Conservation (phyloP, 2,329 filamentous ascomycete genomes). For the Triangularia setosa region DNA sequence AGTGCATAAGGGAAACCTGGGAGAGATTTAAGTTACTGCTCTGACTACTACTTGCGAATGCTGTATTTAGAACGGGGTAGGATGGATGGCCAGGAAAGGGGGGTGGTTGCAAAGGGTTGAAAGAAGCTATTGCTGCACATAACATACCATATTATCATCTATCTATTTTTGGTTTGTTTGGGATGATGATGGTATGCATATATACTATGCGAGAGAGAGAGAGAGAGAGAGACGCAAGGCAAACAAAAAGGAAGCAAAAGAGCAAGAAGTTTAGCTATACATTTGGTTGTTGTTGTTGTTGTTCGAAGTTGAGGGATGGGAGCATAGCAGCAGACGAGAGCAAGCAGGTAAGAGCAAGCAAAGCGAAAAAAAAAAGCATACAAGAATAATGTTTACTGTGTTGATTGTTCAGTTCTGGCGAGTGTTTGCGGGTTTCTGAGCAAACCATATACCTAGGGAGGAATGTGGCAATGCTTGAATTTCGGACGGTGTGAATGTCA, state of each 20-base stretch:
- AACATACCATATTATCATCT: neutral
- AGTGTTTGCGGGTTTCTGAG: no score
- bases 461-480: no score
- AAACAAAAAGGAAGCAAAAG: neutral
- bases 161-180: neutral
- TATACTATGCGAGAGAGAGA: no score
- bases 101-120: slow-evolving; percentile 1
- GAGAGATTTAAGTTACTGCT: neutral
- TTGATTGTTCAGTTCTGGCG: neutral
- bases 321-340: neutral
- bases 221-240: neutral
- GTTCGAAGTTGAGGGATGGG: neutral
- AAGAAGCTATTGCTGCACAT: neutral
- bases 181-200: neutral
- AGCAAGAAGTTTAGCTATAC: neutral
- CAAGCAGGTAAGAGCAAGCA: no score
- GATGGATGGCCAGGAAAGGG: neutral
- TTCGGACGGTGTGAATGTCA: no score
- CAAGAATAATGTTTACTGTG: neutral
- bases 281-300: neutral
- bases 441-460: no score
- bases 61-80: neutral
- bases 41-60: no score
- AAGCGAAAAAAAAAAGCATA: neutral
- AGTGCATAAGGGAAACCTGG: neutral